Evolutionary conservation across 2,329 filamentous ascomycete species (phyloP), one percentile per base, ranked within the genome.

Genomic region (Emmonsia crescens): DNA sequence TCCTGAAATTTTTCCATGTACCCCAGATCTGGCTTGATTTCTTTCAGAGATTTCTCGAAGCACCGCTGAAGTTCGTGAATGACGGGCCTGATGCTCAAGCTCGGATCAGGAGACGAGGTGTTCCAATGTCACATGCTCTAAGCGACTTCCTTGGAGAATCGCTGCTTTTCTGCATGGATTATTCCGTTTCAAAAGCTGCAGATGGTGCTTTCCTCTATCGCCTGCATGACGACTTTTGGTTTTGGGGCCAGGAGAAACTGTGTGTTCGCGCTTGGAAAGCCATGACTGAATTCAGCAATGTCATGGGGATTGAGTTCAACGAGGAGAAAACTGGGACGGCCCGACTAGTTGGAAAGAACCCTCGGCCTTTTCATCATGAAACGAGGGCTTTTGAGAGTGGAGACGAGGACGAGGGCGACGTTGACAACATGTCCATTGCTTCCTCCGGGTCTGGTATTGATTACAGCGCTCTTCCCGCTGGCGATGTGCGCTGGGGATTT

Each of bases 211-310:
- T 78, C n/a, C 71, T 88, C 12, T 85, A 85, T 69, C 82, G 86
- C 14, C 75, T 87, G 44, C 80, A 86, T 59, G 85, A 87, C 64
- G 84, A 88, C 65, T 77, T 87, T 59, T 88, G 85, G 85, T 84
- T 87, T 68, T 88, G 85, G 84, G 79, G 81, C 9, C 76, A 83
- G 5, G 80, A 85, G 56, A 64, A 74, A 2, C 76, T 74, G 2
- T 82, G 81, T n/a, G 76, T 79, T 27, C 76, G 79, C 51, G 85
- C 83, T 0, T 89, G 86, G 86, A 68, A 78, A 21, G 77, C 82
- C 0, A 78, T 89, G 64, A 75, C 77, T 1, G 72, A 77, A 1
- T 89, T 88, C 64, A 74, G 78, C 1, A 67, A 72, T 0, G 72
- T 82, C 1, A 83, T 85, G 68, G 83, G 85, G 1, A 77, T 86